These are phyloP conservation scores for Fistulifera pelliculosa DNA, from an alignment of 108 stramenopile genomes.

Conservation along the genomic window DNA sequence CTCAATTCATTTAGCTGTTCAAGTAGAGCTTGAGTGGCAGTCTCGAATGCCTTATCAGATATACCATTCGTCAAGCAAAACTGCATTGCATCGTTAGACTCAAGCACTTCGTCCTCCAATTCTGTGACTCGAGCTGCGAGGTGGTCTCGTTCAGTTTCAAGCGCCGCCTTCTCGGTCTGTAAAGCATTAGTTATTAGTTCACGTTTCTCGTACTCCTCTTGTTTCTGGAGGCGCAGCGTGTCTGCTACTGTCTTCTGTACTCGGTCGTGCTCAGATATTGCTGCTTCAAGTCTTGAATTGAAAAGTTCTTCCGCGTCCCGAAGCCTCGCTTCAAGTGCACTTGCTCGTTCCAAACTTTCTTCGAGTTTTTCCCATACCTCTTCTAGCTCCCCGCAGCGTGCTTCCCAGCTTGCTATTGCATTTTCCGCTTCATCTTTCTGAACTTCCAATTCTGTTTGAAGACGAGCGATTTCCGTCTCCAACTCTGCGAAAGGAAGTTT, in stretches of 20 bases:
- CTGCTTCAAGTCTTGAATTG: not conserved
- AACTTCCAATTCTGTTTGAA: conserved; percentile 27
- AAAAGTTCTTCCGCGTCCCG: not conserved
- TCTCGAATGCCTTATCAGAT: conserved; percentile 56
- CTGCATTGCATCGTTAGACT: conserved; percentile 52
- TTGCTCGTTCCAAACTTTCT: not conserved
- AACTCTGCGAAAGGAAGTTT: conserved; percentile 3
- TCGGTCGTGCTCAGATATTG: not conserved
- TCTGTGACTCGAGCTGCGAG: not conserved
- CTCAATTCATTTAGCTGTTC: conserved; percentile 54
- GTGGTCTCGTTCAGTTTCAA: conserved; percentile 2
- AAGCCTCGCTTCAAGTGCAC: not conserved
- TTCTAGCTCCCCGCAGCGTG: conserved; percentile 7
- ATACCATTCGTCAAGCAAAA: conserved; percentile 61
- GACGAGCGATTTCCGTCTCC: conserved; percentile 24
- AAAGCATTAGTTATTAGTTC: not conserved
- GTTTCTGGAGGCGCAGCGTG: not conserved
- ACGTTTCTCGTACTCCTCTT: not conserved
- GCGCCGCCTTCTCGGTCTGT: conserved; percentile 13
- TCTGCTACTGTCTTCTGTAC: conserved; percentile 1
- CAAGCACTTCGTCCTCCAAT: conserved; percentile 29
- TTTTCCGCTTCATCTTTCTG: conserved; percentile 52
- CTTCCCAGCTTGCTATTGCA: conserved; percentile 51
- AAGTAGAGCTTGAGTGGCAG: conserved; percentile 49
- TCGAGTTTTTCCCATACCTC: not conserved